phyloP scores from a whole-genome alignment of 805 yeast genomes.

The Yamadazyma philogaea region DNA sequence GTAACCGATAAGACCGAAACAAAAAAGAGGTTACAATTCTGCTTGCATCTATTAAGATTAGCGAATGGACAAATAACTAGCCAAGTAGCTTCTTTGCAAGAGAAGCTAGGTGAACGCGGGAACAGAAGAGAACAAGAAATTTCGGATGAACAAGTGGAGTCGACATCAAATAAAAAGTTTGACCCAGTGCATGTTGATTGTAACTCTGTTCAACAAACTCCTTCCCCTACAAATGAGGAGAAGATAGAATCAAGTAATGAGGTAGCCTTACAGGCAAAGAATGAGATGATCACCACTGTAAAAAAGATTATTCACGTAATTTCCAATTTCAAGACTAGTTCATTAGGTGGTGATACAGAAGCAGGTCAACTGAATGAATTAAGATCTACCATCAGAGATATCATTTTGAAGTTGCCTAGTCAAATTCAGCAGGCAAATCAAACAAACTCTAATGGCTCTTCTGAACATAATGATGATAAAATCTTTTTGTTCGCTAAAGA shows the following conservation, averaged over 20 bases:
- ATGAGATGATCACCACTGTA: constrained; percentile 84
- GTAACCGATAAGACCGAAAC: constrained; percentile 46
- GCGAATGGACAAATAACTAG: constrained; percentile 76
- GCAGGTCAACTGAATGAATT: constrained; percentile 21
- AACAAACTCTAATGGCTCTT: constrained; percentile 15
- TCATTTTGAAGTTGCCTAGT: constrained; percentile 67
- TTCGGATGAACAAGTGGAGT: neutral
- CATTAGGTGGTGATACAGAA: constrained; percentile 31
- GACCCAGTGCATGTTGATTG: constrained; percentile 4
- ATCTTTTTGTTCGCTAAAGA: constrained; percentile 84
- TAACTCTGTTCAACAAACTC: constrained; percentile 8
- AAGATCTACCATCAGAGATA: constrained; percentile 74
- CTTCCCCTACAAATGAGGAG: constrained; percentile 1
- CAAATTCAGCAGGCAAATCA: constrained; percentile 41
- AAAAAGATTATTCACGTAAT: constrained; percentile 83
- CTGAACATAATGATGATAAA: constrained; percentile 49
- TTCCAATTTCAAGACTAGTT: constrained; percentile 58
- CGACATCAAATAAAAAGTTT: constrained; percentile 6
- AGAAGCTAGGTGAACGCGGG: constrained; percentile 45
- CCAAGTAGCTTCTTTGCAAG: constrained; percentile 63
- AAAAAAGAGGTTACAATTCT: constrained; percentile 69
- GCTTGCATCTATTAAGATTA: constrained; percentile 72
- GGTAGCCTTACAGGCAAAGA: constrained; percentile 49
- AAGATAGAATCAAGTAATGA: constrained; percentile 9
- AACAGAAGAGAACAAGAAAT: constrained; percentile 20